Evolutionary conservation across 2,329 filamentous ascomycete species (phyloP).

Genomic region (Stachybotrys echinatus): DNA sequence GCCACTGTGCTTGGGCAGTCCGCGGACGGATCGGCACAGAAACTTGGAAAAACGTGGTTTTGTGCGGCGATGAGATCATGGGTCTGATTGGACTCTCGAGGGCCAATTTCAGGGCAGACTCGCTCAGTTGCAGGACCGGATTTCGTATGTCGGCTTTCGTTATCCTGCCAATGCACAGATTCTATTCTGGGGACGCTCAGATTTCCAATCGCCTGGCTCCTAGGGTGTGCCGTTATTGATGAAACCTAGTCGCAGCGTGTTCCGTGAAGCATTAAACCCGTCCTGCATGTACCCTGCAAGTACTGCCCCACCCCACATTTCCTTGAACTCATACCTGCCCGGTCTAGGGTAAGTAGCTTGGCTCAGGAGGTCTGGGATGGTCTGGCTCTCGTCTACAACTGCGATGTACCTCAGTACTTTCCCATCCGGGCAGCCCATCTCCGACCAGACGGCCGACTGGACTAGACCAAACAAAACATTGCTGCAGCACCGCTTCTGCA

Average conservation of each 20-base stretch:
- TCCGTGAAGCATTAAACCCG: background rate
- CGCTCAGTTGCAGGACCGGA: background rate
- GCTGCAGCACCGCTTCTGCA: conserved; percentile 14
- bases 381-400: too few species aligned
- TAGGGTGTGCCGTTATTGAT: background rate
- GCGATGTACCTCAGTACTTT: too few species aligned
- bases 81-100: background rate
- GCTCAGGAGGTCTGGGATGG: too few species aligned
- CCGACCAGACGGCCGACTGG: too few species aligned
- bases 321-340: background rate
- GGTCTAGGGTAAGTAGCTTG: too few species aligned
- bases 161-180: background rate
- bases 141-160: background rate
- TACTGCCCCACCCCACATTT: background rate
- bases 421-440: too few species aligned
- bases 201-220: background rate
- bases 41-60: background rate
- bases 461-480: too few species aligned
- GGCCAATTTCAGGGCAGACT: background rate
- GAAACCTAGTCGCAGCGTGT: background rate
- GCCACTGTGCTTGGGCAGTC: too few species aligned
- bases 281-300: background rate
- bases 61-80: background rate
- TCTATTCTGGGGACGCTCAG: background rate
- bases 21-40: background rate